Base-by-base conservation (phyloP, 768 basidiomycete species). In the Podaxis carcinomalis region DNA sequence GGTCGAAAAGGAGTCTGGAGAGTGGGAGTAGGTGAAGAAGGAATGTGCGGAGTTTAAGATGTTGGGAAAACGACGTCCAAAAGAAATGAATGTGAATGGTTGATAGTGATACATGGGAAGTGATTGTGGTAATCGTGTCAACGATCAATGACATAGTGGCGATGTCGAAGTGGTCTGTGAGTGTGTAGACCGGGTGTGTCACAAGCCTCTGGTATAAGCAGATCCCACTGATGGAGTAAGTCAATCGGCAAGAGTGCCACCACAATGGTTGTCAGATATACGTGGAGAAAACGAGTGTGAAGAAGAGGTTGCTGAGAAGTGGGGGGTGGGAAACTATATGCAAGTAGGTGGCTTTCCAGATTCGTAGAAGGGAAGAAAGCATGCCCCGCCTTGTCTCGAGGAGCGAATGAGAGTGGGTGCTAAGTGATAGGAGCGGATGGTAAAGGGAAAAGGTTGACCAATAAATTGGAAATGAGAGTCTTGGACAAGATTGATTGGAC, bases 11-110 rank as follows among this genome's bases (percentile, higher is more conserved):
- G 32, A 57, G 23, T 44, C 42, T 39, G 49, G 62, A 62, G 28
- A 39, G 61, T 62, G 54, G 53, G 53, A 40, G 23, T 23, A 51
- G 23, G 55, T 16, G 16, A 16, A 51, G 54, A 19, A 36, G 54
- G 42, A 56, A 56, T 35, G 54, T 54, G 27, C 40, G 39, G n/a
- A 40, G 27, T 36, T 28, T 39, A 19, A n/a, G 35, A 28, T 35
- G 25, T 23, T 28, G 46, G 35, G 39, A 56, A 54, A 32, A 56
- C 27, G 39, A n/a, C 21, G n/a, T 19, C 19, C 13, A 50, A 50
- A 62, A 57, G 36, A 25, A 62, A 50, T n/a, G 10, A 10, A 44
- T 7, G 11, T 25, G 47, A 14, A 14, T 49, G 47, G 13, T 7
- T 19, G 19, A 25, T 11, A 23, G 47, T 49, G 47, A 5, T 25